Conservation (phyloP, 495 filamentous ascomycete genomes). For the Xylaria longipes region DNA sequence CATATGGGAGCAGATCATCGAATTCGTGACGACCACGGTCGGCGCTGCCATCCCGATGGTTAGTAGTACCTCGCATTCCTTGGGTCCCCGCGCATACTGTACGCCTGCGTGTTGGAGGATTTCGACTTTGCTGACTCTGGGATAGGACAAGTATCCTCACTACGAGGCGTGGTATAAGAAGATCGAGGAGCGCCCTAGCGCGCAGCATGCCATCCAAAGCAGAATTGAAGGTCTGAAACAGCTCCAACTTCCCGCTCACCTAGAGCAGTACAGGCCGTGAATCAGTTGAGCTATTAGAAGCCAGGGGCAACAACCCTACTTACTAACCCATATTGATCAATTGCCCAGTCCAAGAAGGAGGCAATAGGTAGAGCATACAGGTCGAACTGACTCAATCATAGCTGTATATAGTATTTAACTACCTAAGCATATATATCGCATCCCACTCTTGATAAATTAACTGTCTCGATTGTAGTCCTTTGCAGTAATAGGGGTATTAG, state of each 20-base stretch:
- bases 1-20: slow-evolving; percentile 53
- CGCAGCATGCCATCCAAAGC: slow-evolving; percentile 24
- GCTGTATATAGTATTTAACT: background rate
- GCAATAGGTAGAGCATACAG: background rate
- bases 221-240: slow-evolving; percentile 12
- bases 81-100: no score
- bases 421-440: background rate
- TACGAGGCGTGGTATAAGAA: slow-evolving; percentile 41
- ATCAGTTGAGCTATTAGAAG: background rate
- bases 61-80: background rate
- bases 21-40: background rate
- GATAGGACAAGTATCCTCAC: slow-evolving; percentile 36
- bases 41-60: slow-evolving; percentile 9
- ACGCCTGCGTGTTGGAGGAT: background rate
- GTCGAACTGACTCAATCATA: background rate
- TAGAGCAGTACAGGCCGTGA: background rate
- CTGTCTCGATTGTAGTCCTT: background rate
- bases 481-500: background rate
- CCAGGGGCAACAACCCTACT: background rate
- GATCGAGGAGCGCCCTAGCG: slow-evolving; percentile 33
- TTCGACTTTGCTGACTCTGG: slow-evolving; percentile 14
- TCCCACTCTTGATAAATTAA: background rate
- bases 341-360: background rate
- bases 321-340: background rate
- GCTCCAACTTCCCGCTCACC: background rate